These are phyloP conservation scores for Prosopis cineraria DNA, from an alignment of 306 rosid genomes.

Conservation along the genomic window DNA sequence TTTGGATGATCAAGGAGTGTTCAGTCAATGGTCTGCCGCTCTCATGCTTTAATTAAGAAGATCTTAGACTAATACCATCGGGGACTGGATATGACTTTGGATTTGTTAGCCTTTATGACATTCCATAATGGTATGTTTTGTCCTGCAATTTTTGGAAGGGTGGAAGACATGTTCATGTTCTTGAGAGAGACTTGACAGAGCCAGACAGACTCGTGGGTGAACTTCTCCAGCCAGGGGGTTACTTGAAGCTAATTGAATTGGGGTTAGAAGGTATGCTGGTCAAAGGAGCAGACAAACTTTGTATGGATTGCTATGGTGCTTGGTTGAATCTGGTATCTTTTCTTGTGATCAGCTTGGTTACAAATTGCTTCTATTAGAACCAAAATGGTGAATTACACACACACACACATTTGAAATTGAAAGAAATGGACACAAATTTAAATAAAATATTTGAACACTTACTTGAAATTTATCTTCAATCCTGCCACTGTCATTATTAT, in stretches of 20 bases:
- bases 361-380: not conserved
- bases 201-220: slow-evolving; percentile 71
- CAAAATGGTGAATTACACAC: not conserved
- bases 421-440: not conserved
- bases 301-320: slow-evolving; percentile 1
- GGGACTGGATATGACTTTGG: not conserved
- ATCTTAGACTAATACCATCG: not conserved
- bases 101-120: slow-evolving; percentile 1
- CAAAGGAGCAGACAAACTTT: slow-evolving; percentile 11
- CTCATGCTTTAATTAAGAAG: not conserved
- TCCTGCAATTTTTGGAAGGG: slow-evolving; percentile 45
- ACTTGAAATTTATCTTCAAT: not conserved
- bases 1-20: slow-evolving; percentile 7
- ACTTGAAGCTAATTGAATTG: slow-evolving; percentile 59
- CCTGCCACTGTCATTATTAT: not conserved
- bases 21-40: not conserved
- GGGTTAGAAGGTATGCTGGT: slow-evolving; percentile 57
- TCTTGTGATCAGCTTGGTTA: not conserved
- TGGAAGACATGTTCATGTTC: slow-evolving; percentile 57
- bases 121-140: not conserved
- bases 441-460: not conserved
- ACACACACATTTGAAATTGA: not conserved
- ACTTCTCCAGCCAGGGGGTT: slow-evolving; percentile 75
- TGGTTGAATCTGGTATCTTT: not conserved
- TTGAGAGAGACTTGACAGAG: slow-evolving; percentile 65